Base-by-base conservation (phyloP, 169 alveolate species). In the Eimeria maxima region DNA sequence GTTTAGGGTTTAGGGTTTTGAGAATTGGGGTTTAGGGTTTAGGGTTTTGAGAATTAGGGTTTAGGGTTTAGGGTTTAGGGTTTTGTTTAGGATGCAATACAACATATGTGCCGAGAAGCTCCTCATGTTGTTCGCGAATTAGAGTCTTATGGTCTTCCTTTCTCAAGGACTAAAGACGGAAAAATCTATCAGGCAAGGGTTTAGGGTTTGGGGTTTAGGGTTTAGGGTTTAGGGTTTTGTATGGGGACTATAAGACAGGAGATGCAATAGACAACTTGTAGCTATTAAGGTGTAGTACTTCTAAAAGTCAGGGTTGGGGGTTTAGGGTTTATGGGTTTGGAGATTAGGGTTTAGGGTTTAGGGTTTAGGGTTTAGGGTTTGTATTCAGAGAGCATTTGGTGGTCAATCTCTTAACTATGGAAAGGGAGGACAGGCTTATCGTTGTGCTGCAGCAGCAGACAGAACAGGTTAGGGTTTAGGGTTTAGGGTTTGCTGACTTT, bases 361-460 rank as follows among this genome's bases (percentile, higher is more conserved):
- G 73, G 83, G 83, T 29, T 47, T 42, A 42, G 80, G 81, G 42
- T 38, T 86, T 42, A 99, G 84, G 99, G 69, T 89, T 63, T 67
- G 63, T 53, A 10, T 71, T 80, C 99, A 99, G 97, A 97, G 99
- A 76, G 99, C 99, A 55, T 99, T 99, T 90, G 99, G 99, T 53
- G 99, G 99, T 2, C 99, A 99, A 97, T 96, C 99, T 81, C 97
- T 98, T 95, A 98, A 98, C 93, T 99, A 98, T 95, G 99, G 99
- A 55, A 99, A 98, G 97, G 99, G 99, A 50, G 99, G 99, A 16
- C 99, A 99, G 96, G 99, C 99, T 27, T 99, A 99, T 96, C 97
- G 99, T 90, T 99, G 99, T 93, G 99, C 99, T 53, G 99, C 99
- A 3, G 99, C 99, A 6, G 99, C 99, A 16, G 99, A 99, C 97